A percentile compares a stretch with the other conserved stretches of the same genome.
Evolutionary conservation across 2,329 filamentous ascomycete species (phyloP).

Genomic region (Sporothrix mexicana): DNA sequence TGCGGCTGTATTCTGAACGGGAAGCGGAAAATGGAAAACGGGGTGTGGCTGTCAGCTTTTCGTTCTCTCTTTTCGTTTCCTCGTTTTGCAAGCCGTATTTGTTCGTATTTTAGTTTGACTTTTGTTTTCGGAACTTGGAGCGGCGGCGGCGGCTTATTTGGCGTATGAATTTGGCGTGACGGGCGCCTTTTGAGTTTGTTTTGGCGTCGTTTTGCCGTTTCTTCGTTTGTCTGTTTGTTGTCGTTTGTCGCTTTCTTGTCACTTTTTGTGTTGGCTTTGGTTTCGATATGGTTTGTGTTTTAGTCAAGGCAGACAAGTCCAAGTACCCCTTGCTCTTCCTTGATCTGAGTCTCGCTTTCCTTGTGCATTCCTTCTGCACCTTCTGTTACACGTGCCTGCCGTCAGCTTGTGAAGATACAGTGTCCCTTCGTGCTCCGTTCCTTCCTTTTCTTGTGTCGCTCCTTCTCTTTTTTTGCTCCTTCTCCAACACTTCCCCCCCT

Average conservation of each 20-base stretch:
- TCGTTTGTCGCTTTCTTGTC: background rate
- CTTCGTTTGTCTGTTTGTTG: too few relatives aligned
- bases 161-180: too few relatives aligned
- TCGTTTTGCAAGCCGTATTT: background rate
- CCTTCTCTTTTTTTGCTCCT: background rate
- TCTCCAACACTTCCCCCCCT: background rate
- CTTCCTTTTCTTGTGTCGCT: conserved; percentile 7
- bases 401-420: background rate
- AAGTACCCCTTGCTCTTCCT: background rate
- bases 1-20: background rate
- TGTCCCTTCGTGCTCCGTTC: background rate
- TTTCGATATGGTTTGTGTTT: conserved; percentile 24
- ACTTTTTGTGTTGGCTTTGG: background rate
- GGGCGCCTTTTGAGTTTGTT: too few relatives aligned
- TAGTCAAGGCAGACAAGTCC: conserved; percentile 9
- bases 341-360: background rate
- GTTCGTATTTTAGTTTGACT: conserved; percentile 5
- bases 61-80: background rate
- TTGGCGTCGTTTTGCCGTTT: too few relatives aligned
- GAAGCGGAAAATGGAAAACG: background rate
- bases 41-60: background rate
- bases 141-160: too few relatives aligned
- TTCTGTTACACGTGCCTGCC: conserved; percentile 2
- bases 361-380: background rate
- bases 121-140: conserved; percentile 3